These are phyloP conservation scores for Peribolospora baueri DNA, from an alignment of 768 basidiomycete genomes.

Conservation along the genomic window DNA sequence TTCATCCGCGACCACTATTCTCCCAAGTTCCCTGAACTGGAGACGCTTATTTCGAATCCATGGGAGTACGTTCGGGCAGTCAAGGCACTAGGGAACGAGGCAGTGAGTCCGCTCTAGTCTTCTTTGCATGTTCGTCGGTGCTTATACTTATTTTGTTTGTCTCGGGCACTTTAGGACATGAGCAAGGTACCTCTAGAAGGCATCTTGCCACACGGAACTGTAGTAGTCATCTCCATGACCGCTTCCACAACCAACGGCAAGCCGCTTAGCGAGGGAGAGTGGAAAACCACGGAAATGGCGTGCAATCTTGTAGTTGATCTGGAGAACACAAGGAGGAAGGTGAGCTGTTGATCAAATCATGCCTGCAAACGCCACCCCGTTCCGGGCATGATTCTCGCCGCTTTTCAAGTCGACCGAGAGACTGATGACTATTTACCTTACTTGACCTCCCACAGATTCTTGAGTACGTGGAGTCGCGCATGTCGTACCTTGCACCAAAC, in stretches of 20 bases:
- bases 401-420: neutral
- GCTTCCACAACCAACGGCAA: constrained; percentile 74
- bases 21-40: constrained; percentile 83
- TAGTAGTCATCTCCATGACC: constrained; percentile 89
- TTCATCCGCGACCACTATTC: constrained; percentile 97
- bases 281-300: constrained; percentile 58
- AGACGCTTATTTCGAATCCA: constrained; percentile 79
- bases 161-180: constrained; percentile 34
- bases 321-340: constrained; percentile 73
- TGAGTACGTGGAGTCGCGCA: constrained; percentile 96
- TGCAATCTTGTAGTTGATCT: constrained; percentile 71
- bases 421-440: constrained; percentile 1
- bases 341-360: constrained; percentile 15
- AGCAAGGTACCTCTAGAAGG: constrained; percentile 61
- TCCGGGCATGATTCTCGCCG: neutral
- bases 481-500: constrained; percentile 95
- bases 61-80: constrained; percentile 80
- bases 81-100: constrained; percentile 58
- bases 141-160: constrained; percentile 2
- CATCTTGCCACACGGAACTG: constrained; percentile 61
- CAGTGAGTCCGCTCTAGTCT: constrained; percentile 21
- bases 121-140: neutral
- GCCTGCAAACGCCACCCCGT: neutral
- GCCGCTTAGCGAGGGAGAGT: constrained; percentile 40
- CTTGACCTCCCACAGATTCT: constrained; percentile 40